Conservation (phyloP, 2,329 filamentous ascomycete species). For the Colletotrichum cereale region DNA sequence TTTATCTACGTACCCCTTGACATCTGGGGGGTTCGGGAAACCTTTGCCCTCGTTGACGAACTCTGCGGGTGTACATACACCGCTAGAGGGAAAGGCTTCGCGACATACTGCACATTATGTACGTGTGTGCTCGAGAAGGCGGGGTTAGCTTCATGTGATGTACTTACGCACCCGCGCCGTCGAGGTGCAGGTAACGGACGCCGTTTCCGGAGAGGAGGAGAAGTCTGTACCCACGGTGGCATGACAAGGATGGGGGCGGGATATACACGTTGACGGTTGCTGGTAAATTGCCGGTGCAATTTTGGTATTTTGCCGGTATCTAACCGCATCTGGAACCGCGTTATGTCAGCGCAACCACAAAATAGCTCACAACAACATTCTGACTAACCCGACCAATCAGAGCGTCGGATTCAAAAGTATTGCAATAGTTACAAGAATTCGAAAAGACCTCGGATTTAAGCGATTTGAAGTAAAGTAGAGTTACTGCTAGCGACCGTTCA, state of each 20-base stretch:
- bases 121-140: background rate
- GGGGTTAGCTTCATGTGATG: background rate
- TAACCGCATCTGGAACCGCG: too few species aligned
- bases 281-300: too few species aligned
- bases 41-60: background rate
- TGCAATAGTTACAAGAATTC: too few species aligned
- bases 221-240: background rate
- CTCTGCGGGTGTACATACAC: background rate
- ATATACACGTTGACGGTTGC: background rate
- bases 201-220: background rate
- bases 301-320: too few species aligned
- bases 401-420: too few species aligned
- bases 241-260: background rate
- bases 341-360: too few species aligned
- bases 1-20: background rate
- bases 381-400: too few species aligned
- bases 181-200: constrained; percentile 12
- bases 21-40: background rate
- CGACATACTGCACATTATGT: background rate
- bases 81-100: background rate
- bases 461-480: too few species aligned
- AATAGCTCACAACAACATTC: too few species aligned
- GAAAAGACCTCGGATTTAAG: too few species aligned
- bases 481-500: too few species aligned
- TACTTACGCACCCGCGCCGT: constrained; percentile 8